phyloP scores from a whole-genome alignment of 106 monocot genomes.

The Chionographis japonica region DNA sequence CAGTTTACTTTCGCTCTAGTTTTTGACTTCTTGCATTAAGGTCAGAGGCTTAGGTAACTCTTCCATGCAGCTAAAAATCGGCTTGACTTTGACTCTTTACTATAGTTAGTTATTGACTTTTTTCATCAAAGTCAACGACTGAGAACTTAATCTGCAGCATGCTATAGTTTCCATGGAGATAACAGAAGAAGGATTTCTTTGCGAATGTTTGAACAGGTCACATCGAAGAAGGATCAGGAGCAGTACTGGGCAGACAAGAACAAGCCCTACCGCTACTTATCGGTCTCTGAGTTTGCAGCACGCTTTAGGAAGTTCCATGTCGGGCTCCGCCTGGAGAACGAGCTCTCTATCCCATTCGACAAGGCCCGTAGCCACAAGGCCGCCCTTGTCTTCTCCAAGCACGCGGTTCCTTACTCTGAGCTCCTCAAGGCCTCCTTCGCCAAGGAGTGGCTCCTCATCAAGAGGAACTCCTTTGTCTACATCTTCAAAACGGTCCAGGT shows the following conservation, averaged over 20 bases:
- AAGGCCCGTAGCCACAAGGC: constrained; percentile 48
- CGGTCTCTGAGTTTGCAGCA: constrained; percentile 53
- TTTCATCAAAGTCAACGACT: too few species aligned
- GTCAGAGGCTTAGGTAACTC: too few species aligned
- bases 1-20: too few species aligned
- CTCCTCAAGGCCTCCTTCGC: constrained; percentile 66
- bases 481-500: constrained; percentile 77
- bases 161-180: background rate
- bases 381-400: constrained; percentile 43
- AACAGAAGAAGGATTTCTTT: background rate
- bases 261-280: constrained; percentile 57
- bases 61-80: too few species aligned
- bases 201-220: constrained; percentile 34
- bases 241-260: constrained; percentile 72
- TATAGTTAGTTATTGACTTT: too few species aligned
- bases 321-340: constrained; percentile 43
- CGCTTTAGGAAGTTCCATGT: constrained; percentile 43
- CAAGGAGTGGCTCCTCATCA: constrained; percentile 81
- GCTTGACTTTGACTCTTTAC: too few species aligned
- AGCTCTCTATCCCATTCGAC: constrained; percentile 53
- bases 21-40: too few species aligned
- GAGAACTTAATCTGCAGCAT: too few species aligned
- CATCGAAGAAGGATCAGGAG: constrained; percentile 80
- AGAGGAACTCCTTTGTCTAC: constrained; percentile 75
- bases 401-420: constrained; percentile 39